These are phyloP conservation scores for Cladosporium velox DNA, from an alignment of 2,329 filamentous ascomycete genomes.

Conservation along the genomic window DNA sequence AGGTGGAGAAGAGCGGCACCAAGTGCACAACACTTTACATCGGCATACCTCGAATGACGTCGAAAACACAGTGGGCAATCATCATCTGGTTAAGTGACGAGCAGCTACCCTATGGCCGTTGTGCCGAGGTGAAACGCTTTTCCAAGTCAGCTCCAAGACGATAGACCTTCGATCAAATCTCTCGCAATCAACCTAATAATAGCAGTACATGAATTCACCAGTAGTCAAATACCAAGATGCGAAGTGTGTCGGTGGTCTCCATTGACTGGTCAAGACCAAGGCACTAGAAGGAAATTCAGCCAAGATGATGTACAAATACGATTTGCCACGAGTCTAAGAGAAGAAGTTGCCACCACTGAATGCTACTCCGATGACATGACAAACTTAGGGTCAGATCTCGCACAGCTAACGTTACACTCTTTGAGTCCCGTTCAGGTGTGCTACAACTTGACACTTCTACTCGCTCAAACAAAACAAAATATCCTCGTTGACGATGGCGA, in stretches of 20 bases:
- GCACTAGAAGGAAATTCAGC: not conserved
- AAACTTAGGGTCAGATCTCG: not conserved
- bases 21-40: not conserved
- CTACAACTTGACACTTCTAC: not conserved
- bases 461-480: not conserved
- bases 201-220: not conserved
- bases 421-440: not conserved
- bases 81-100: too few relatives aligned
- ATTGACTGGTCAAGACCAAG: not conserved
- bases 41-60: not conserved
- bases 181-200: not conserved
- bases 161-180: not conserved
- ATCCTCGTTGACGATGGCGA: not conserved
- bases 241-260: not conserved
- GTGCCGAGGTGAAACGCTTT: not conserved
- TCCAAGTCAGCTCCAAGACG: not conserved
- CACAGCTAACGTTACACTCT: not conserved
- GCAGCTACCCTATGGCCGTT: not conserved
- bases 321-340: not conserved
- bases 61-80: not conserved
- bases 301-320: not conserved
- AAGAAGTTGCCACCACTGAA: not conserved
- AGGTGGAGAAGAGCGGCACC: not conserved
- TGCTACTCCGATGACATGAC: not conserved
- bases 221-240: not conserved